A percentile compares a stretch with the other conserved stretches of the same genome.
Evolutionary conservation across 108 stramenopile species (phyloP).

Genomic region (Schizochytrium sp.): DNA sequence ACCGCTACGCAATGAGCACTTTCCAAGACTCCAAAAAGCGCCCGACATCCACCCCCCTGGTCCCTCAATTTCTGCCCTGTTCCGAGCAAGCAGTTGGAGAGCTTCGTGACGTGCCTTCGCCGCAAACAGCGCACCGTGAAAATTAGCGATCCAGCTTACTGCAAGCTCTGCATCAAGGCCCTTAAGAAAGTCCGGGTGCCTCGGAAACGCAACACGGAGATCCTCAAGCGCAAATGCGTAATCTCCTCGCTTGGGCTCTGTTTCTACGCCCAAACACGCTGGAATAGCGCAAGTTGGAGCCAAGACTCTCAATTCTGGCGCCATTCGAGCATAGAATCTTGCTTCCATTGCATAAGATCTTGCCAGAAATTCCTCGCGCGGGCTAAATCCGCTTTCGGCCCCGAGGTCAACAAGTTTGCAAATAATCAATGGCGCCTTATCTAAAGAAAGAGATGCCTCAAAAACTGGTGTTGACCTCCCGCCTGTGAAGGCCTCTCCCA

Average conservation of each 20-base stretch:
- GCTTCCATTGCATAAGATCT: slow-evolving; percentile 1
- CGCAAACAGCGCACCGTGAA: not conserved
- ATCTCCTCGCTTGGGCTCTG: not conserved
- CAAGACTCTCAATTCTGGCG: not conserved
- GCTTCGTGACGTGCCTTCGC: not conserved
- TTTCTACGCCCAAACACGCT: not conserved
- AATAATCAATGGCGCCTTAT: not conserved
- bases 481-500: slow-evolving; percentile 21
- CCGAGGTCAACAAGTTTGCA: slow-evolving; percentile 1
- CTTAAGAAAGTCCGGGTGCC: slow-evolving; percentile 1
- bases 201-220: not conserved
- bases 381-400: not conserved
- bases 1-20: not conserved
- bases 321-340: not conserved
- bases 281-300: not conserved
- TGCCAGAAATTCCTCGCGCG: not conserved
- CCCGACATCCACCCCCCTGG: slow-evolving; percentile 2
- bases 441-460: not conserved
- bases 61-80: not conserved
- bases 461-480: slow-evolving; percentile 18
- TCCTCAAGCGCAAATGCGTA: not conserved
- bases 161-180: not conserved
- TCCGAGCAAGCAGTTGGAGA: not conserved
- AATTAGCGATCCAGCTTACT: not conserved
- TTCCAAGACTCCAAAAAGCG: not conserved